Base-by-base conservation (phyloP, 2,329 filamentous ascomycete genomes). In the Ceratocystiopsis sp. region DNA sequence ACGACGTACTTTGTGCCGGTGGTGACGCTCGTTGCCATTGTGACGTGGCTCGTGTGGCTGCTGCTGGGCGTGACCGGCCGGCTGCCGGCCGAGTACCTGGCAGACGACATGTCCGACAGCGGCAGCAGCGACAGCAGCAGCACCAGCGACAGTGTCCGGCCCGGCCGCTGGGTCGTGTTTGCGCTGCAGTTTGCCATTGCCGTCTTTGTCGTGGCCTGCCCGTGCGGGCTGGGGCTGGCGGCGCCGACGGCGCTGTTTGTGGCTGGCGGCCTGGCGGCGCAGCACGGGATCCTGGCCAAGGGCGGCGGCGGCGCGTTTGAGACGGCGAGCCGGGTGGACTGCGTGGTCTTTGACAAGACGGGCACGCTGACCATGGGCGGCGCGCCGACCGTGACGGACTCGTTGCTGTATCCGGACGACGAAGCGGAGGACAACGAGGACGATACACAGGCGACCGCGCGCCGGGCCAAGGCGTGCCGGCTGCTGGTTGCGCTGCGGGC, bases 331-430 rank as follows among this genome's bases (percentile, higher is more conserved):
- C 73, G 72, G 12, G 68, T 87, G 38, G 77, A 85, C 56, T 80
- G 78, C 42, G 77, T 91, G 35, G 80, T 91, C 1, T 91, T 93
- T 55, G 84, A 93, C 67, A 91, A 93, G 66, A 93, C 84, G 0
- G 84, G 84, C 1, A 93, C 84, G 0, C 63, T 93, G 45, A 91
- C 84, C 0, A 65, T 80, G 52, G 66, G 81, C 5, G 81, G 80
- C 8, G 77, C 84, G 50, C 81, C 83, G 0, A 72, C 66, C 25
- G 76, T 89, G 18, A 82, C 75, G 0, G 69, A 76, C 49, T 63
- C 61, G 12, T 53, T 59, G 36, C 42, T 70, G 4, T 66, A 65
- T 37, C 57, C 59, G 0, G 59, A 58, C 35, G 48, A 45, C 25
- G 54, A 53, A 21, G 19, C 19, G 9, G 25, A 29, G 12, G 52